Base-by-base conservation (phyloP, 2,329 filamentous ascomycete species). In the Ophidiomyces ophidiicola region DNA sequence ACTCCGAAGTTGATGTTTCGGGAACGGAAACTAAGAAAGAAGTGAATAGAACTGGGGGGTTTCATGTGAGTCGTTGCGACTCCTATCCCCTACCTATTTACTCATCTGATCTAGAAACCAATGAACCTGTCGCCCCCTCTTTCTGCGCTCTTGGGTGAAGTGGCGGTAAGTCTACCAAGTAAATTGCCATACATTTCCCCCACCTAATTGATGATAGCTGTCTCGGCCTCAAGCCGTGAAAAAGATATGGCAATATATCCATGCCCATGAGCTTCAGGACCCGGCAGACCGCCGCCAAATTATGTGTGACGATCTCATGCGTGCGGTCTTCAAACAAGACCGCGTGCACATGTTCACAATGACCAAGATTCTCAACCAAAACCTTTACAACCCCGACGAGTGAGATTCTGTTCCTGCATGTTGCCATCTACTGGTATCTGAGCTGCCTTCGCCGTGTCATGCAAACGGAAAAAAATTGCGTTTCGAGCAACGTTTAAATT, bases 341-440 rank as follows among this genome's bases (percentile, higher is more conserved):
- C 82, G 75, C 53, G 82, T 98, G 35, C 85, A 96, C 62, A 98
- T 98, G 90, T 98, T 98, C 62, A 87, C 85, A 50, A 96, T 98
- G 88, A 96, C 94, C 69, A 94, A 94, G 68, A 75, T 94, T 11
- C 76, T 96, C 7, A 85, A 83, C 46, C 79, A 81, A 57, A 88
- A 96, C 54, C 69, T 96, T 26, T 94, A 93, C 56, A 82, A 81
- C 2, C 71, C 83, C 11, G 44, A 47, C 35, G 46, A 46, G 24
- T 46, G n/a, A n/a, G n/a, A n/a, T n/a, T n/a, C n/a, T n/a, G n/a
- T n/a, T n/a, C n/a, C n/a, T n/a, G n/a, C n/a, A n/a, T n/a, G n/a
- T n/a, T n/a, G n/a, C n/a, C n/a, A n/a, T n/a, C n/a, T n/a, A n/a
- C n/a, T n/a, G n/a, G n/a, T n/a, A n/a, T n/a, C n/a, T n/a, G n/a